phyloP scores from a whole-genome alignment of 495 filamentous ascomycete species.

The Penicillium robsamsonii region DNA sequence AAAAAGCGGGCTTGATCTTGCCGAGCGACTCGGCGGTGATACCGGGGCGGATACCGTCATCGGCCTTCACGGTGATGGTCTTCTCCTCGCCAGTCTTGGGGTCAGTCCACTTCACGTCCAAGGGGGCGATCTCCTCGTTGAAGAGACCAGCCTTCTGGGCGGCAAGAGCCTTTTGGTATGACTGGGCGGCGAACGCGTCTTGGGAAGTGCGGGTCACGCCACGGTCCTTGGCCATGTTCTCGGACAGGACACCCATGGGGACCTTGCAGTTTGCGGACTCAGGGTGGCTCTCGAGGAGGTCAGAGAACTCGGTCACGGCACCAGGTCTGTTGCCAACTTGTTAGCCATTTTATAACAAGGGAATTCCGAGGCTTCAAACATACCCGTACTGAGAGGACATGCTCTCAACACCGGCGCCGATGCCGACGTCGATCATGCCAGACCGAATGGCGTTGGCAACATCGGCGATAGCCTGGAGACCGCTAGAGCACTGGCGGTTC shows the following conservation, averaged over 20 bases:
- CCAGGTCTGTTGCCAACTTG: constrained; percentile 55
- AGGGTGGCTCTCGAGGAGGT: constrained; percentile 78
- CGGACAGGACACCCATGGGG: constrained; percentile 92
- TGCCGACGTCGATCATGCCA: constrained; percentile 93
- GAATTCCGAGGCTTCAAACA: constrained; percentile 19
- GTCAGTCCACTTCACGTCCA: constrained; percentile 80
- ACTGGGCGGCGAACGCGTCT: constrained; percentile 84
- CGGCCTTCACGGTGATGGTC: constrained; percentile 76
- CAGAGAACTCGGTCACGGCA: constrained; percentile 92
- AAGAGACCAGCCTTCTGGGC: constrained; percentile 90
- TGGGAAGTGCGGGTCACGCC: constrained; percentile 69
- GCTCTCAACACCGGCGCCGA: constrained; percentile 96
- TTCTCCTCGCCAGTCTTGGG: constrained; percentile 87
- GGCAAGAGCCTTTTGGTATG: constrained; percentile 82
- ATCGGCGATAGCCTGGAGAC: constrained; percentile 86
- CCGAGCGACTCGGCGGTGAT: constrained; percentile 81
- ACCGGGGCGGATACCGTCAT: constrained; percentile 83
- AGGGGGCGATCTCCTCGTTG: constrained; percentile 85
- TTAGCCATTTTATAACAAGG: background rate
- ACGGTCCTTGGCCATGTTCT: constrained; percentile 89
- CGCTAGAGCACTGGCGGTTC: constrained; percentile 90
- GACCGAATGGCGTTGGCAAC: constrained; percentile 84
- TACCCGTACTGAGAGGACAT: constrained; percentile 92
- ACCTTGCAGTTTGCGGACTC: constrained; percentile 96
- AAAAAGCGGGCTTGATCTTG: constrained; percentile 91